A percentile compares a stretch with the other conserved stretches of the same genome.
Conservation (phyloP, 805 yeast genomes). For the Yarrowia deformans region DNA sequence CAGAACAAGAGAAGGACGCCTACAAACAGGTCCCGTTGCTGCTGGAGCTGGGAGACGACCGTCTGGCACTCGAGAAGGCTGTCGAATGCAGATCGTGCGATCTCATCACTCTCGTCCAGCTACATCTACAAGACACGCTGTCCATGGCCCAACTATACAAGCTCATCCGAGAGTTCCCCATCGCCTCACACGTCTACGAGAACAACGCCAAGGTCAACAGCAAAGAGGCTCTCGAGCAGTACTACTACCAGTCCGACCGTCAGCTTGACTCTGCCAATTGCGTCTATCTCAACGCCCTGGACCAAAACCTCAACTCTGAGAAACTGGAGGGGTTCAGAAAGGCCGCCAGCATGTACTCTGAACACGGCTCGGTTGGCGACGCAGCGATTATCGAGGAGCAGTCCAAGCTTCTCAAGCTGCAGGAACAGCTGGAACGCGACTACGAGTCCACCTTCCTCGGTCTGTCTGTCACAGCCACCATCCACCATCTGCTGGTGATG, state of each 20-base stretch:
- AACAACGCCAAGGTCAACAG: constrained; percentile 50
- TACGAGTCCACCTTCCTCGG: constrained; percentile 53
- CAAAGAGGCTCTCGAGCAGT: constrained; percentile 57
- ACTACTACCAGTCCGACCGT: constrained; percentile 69
- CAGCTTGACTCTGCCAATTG: constrained; percentile 57
- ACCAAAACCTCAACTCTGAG: constrained; percentile 41
- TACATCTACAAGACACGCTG: constrained; percentile 61
- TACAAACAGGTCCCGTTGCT: constrained; percentile 67
- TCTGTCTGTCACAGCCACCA: constrained; percentile 58
- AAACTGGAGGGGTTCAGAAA: constrained; percentile 47
- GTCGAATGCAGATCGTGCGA: constrained; percentile 68
- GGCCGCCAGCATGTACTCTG: constrained; percentile 51
- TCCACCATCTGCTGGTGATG: constrained; percentile 56
- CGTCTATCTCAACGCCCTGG: constrained; percentile 49
- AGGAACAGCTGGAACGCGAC: constrained; percentile 56
- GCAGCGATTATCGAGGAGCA: constrained; percentile 56
- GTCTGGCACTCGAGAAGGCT: constrained; percentile 71
- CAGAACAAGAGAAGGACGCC: constrained; percentile 70
- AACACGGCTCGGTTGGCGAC: constrained; percentile 46
- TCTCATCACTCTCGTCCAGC: constrained; percentile 63
- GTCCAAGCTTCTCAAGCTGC: constrained; percentile 54
- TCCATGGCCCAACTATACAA: constrained; percentile 74
- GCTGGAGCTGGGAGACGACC: constrained; percentile 74
- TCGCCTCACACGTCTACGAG: constrained; percentile 55
- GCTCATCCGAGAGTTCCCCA: constrained; percentile 59